These are phyloP conservation scores for Aegilops longissima DNA, from an alignment of 176 grass and related monocot genomes.

Conservation along the genomic window DNA sequence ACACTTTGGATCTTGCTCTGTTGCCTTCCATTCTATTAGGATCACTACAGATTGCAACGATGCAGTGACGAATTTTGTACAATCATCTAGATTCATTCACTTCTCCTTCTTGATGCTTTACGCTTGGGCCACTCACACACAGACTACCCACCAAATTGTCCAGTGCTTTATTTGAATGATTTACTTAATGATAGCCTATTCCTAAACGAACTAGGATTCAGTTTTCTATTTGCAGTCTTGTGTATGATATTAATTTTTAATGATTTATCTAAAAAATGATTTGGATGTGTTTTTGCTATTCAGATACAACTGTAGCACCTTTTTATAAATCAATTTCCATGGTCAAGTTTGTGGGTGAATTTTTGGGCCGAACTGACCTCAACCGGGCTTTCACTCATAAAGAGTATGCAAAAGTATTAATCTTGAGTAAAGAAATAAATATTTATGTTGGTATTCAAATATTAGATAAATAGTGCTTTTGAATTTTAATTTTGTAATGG, in stretches of 20 bases:
- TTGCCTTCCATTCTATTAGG: background rate
- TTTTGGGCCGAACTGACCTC: background rate
- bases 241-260: background rate
- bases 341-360: background rate
- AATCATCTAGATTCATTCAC: background rate
- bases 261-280: background rate
- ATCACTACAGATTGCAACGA: background rate
- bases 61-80: background rate
- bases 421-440: background rate
- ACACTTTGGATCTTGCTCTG: background rate
- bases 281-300: background rate
- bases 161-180: background rate
- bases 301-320: background rate
- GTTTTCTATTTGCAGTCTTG: background rate
- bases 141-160: background rate
- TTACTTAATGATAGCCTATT: background rate
- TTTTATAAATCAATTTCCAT: background rate
- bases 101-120: background rate
- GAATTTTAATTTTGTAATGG: background rate
- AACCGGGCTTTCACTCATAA: background rate
- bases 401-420: background rate
- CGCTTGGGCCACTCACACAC: background rate
- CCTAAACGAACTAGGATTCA: background rate
- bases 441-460: background rate
- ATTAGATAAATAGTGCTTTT: background rate